These are phyloP conservation scores for Leptographium flavum DNA, from an alignment of 2,329 filamentous ascomycete species.

Conservation along the genomic window DNA sequence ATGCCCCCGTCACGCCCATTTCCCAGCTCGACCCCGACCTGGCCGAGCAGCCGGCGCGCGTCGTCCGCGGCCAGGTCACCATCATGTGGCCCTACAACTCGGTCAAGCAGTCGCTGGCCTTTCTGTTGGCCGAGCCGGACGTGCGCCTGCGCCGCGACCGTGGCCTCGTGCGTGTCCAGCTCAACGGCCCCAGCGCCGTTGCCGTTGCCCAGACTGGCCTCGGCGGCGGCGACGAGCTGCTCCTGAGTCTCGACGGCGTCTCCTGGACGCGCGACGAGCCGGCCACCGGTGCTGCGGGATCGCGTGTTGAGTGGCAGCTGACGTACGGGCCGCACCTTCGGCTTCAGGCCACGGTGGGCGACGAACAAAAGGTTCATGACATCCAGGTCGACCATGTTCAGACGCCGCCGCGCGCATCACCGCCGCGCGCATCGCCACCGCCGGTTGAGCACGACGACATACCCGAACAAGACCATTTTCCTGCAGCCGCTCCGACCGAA, in stretches of 20 bases:
- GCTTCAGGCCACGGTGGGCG: constrained; percentile 32
- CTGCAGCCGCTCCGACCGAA: background rate
- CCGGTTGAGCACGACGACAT: background rate
- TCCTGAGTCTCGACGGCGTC: constrained; percentile 54
- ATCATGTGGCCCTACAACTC: constrained; percentile 88
- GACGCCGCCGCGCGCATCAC: constrained; percentile 5
- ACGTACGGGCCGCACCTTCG: constrained; percentile 36
- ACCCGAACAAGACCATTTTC: too few species aligned
- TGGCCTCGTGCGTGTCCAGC: constrained; percentile 70
- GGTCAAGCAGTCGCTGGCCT: constrained; percentile 55
- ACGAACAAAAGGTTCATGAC: constrained; percentile 29
- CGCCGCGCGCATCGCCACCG: background rate
- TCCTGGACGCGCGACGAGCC: constrained; percentile 45
- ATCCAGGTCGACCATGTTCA: constrained; percentile 38
- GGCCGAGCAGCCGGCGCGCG: constrained; percentile 21
- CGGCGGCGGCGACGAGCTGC: constrained; percentile 65
- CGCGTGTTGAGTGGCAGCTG: constrained; percentile 43
- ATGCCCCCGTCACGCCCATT: constrained; percentile 25
- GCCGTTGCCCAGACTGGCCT: constrained; percentile 52
- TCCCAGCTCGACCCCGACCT: constrained; percentile 38
- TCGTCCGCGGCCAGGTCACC: constrained; percentile 60
- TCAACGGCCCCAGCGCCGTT: constrained; percentile 56
- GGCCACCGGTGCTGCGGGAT: constrained; percentile 32
- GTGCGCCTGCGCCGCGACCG: constrained; percentile 61
- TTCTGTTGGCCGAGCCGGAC: constrained; percentile 74